phyloP scores from a whole-genome alignment of 352 stramenopile species.

The Globisporangium viniferum region DNA sequence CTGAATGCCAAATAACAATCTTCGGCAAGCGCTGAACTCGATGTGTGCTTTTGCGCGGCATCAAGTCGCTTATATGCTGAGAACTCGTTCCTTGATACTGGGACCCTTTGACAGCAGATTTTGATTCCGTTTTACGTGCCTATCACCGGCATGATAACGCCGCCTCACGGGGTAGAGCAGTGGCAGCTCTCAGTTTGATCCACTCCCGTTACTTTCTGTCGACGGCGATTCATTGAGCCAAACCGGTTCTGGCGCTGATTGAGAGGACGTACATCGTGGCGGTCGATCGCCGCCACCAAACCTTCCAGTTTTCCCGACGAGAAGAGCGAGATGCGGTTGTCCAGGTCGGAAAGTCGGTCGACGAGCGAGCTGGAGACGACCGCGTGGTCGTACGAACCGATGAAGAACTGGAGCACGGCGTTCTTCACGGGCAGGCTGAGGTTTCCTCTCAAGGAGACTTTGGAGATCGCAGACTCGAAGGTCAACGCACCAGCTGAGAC shows the following conservation, averaged over 20 bases:
- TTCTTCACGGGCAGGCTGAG: not conserved
- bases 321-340: not conserved
- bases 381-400: not conserved
- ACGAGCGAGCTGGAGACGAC: not conserved
- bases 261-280: not conserved
- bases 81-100: not conserved
- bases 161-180: not conserved
- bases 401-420: not conserved
- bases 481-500: not conserved
- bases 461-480: constrained; percentile 5
- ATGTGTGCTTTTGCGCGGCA: too few species aligned
- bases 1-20: too few species aligned
- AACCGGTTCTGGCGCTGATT: not conserved
- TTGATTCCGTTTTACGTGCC: not conserved
- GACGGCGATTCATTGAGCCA: not conserved
- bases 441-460: not conserved
- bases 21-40: too few species aligned
- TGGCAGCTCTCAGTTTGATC: not conserved
- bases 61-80: not conserved
- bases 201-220: not conserved
- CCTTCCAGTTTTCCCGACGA: not conserved
- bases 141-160: not conserved
- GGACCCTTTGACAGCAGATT: not conserved
- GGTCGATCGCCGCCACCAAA: not conserved
- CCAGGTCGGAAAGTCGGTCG: not conserved